These are phyloP conservation scores for Plasmodium adleri DNA, from an alignment of 169 alveolate genomes.

Conservation along the genomic window DNA sequence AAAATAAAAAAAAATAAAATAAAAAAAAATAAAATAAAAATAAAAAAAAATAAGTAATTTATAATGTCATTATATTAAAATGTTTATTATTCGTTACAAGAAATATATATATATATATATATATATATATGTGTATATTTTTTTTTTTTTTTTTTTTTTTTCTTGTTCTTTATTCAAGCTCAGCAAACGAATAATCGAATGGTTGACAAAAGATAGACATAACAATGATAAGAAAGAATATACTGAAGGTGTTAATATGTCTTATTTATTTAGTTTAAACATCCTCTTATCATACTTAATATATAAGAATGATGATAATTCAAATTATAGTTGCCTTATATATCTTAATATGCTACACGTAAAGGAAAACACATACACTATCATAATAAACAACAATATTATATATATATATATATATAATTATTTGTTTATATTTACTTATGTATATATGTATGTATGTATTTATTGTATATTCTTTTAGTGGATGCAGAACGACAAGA, in stretches of 20 bases:
- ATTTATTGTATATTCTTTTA: not conserved
- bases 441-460: not conserved
- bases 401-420: not conserved
- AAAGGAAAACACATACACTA: not conserved
- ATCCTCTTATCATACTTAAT: constrained; percentile 58
- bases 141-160: not conserved
- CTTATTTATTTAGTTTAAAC: constrained; percentile 67
- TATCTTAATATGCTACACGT: constrained; percentile 58
- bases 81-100: not conserved
- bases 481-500: constrained; percentile 68
- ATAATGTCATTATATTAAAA: not conserved
- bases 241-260: constrained; percentile 29
- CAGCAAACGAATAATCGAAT: constrained; percentile 45
- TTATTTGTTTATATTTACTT: not conserved
- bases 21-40: constrained; percentile 15
- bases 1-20: constrained; percentile 2
- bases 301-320: constrained; percentile 67
- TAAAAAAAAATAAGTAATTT: not conserved
- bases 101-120: not conserved
- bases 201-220: constrained; percentile 51
- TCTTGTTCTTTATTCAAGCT: constrained; percentile 20
- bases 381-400: not conserved
- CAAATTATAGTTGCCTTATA: constrained; percentile 56
- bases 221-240: constrained; percentile 19
- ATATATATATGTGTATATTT: not conserved